A percentile compares a stretch with the other conserved stretches of the same genome.
These are phyloP conservation scores for Apostasia shenzhenica DNA, from an alignment of 106 monocot species.

Conservation along the genomic window DNA sequence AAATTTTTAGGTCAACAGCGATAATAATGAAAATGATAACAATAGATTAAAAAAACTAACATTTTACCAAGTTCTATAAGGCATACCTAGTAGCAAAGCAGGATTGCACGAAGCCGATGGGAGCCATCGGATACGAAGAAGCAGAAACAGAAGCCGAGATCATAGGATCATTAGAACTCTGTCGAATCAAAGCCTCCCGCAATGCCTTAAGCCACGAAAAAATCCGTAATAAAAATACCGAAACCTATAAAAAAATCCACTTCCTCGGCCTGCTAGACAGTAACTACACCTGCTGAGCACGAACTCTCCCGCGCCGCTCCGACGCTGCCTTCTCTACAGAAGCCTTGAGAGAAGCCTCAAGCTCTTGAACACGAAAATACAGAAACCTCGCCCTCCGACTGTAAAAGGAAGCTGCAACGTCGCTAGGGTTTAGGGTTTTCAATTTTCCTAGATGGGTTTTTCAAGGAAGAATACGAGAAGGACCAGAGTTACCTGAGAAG, in stretches of 20 bases:
- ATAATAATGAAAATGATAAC: too few relatives aligned
- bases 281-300: conserved; percentile 62
- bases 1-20: too few relatives aligned
- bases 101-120: conserved; percentile 66
- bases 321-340: conserved; percentile 44
- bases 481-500: conserved; percentile 22
- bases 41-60: too few relatives aligned
- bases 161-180: conserved; percentile 11
- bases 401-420: conserved; percentile 26
- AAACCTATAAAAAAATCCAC: neutral
- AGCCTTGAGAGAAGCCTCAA: conserved; percentile 59
- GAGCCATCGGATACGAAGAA: conserved; percentile 56
- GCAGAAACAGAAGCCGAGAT: neutral
- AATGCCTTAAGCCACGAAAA: conserved; percentile 30
- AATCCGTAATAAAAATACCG: neutral
- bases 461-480: neutral
- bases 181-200: conserved; percentile 46
- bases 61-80: neutral
- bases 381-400: conserved; percentile 22
- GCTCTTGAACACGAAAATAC: conserved; percentile 35
- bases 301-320: conserved; percentile 74
- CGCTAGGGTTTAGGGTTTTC: conserved; percentile 2
- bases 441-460: neutral
- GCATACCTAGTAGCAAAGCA: conserved; percentile 89
- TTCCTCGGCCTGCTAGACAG: neutral